Conservation (phyloP, 108 stramenopile genomes). For the Cyclotella choctawhatcheeana region DNA sequence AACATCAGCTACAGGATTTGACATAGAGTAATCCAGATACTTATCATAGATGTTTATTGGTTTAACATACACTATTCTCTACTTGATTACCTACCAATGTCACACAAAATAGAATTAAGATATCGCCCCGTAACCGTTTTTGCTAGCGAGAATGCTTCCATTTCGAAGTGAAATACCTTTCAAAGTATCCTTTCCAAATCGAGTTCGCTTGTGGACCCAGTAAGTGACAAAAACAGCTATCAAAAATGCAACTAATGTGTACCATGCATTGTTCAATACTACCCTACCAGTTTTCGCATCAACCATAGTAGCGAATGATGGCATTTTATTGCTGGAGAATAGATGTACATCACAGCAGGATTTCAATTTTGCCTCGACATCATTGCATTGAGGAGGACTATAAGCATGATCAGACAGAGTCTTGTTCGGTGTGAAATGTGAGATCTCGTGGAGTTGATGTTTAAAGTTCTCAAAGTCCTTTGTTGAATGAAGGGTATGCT, state of each 20-base stretch:
- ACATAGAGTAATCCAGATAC: conserved; percentile 70
- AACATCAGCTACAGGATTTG: conserved; percentile 89
- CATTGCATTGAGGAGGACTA: conserved; percentile 15
- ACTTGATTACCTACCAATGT: too few species aligned
- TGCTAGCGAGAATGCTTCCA: background rate
- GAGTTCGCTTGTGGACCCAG: conserved; percentile 5
- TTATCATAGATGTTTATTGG: background rate
- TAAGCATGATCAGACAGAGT: background rate
- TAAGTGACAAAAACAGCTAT: background rate
- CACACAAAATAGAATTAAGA: too few species aligned
- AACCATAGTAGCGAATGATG: conserved; percentile 11
- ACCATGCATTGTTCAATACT: background rate
- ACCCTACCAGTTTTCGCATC: conserved; percentile 10
- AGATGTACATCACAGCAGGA: conserved; percentile 30
- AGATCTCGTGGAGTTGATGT: conserved; percentile 20
- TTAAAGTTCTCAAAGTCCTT: conserved; percentile 57
- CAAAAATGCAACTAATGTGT: background rate
- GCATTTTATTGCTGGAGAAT: conserved; percentile 33
- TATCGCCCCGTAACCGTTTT: background rate
- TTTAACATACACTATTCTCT: too few species aligned
- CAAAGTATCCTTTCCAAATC: background rate
- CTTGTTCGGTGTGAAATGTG: background rate
- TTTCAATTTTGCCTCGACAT: conserved; percentile 23
- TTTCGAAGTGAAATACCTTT: conserved; percentile 8
- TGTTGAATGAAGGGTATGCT: conserved; percentile 26